phyloP scores from a whole-genome alignment of 202 grass and related monocot genomes.

The Carex arenaria region DNA sequence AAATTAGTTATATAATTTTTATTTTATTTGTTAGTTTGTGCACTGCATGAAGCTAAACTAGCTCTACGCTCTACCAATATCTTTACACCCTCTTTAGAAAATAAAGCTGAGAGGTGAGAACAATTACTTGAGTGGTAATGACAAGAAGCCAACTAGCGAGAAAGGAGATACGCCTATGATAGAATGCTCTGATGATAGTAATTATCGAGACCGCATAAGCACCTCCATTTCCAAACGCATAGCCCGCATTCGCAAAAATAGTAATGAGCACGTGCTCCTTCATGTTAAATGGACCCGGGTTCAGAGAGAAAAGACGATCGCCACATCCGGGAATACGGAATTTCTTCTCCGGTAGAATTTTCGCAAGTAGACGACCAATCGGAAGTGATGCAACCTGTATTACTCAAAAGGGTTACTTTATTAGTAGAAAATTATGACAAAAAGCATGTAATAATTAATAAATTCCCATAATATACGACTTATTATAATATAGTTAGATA shows the following conservation, averaged over 20 bases:
- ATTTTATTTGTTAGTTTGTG: too few relatives aligned
- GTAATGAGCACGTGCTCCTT: conserved; percentile 97
- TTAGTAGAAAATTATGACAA: background rate
- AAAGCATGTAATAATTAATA: too few relatives aligned
- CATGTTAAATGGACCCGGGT: conserved; percentile 88
- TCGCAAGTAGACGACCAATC: conserved; percentile 32
- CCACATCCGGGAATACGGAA: conserved; percentile 34
- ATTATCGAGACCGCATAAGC: conserved; percentile 72
- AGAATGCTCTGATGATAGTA: conserved; percentile 62
- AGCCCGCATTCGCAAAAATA: conserved; percentile 86
- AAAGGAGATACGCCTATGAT: conserved; percentile 39
- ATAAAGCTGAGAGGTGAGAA: background rate
- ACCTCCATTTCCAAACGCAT: conserved; percentile 67
- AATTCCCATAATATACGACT: too few relatives aligned
- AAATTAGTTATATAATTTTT: too few relatives aligned
- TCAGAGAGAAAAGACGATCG: conserved; percentile 47
- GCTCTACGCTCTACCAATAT: too few relatives aligned
- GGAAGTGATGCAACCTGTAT: conserved; percentile 45
- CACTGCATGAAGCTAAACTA: too few relatives aligned
- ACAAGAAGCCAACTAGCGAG: conserved; percentile 69
- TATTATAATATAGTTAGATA: background rate
- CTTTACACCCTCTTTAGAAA: background rate
- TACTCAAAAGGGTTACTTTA: background rate
- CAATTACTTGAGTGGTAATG: conserved; percentile 43
- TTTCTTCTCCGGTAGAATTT: conserved; percentile 35